Base-by-base conservation (phyloP, 306 rosid genomes). In the Glycyrrhiza uralensis region DNA sequence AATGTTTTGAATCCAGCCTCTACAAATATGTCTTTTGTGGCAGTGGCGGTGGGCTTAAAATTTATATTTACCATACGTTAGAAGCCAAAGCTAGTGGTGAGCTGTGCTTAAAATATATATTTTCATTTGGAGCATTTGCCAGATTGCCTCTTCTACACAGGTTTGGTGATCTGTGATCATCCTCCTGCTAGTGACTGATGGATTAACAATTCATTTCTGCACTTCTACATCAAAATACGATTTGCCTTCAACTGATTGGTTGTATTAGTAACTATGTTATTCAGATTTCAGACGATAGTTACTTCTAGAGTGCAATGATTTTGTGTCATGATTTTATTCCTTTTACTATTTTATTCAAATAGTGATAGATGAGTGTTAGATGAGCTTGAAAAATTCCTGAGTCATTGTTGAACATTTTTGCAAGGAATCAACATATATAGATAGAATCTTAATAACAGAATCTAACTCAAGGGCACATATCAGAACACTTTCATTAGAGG, bases 31-130 rank as follows among this genome's bases (percentile, higher is more conserved):
- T n/a, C n/a, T n/a, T n/a, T n/a, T n/a, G n/a, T n/a, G n/a, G n/a
- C n/a, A n/a, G n/a, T n/a, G n/a, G n/a, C n/a, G n/a, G n/a, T n/a
- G n/a, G n/a, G n/a, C n/a, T n/a, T n/a, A n/a, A n/a, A n/a, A n/a
- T n/a, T 84, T 95, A 95, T 80, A 75, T 69, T 55, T 95, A 95
- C 81, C 99, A 95, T 77, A 95, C 97, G 3, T 62, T 81, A 83
- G 99, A 91, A 3, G 97, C 99, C 66, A 95, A 91, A 80, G 89
- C 89, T 74, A 95, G 99, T 51, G 99, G 99, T 10, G 99, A 95
- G 76, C 74, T 88, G 85, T 95, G 99, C 96, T 78, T 95, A 66
- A 95, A 85, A 65, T 76, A 95, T 77, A 82, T 95, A 1, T 89
- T 95, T 76, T 78, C 97, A 65, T 91, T 95, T 45, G 99, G 99